Conservation (phyloP, 1,139 yeast genomes). For the Blastobotrys malaysiensis region DNA sequence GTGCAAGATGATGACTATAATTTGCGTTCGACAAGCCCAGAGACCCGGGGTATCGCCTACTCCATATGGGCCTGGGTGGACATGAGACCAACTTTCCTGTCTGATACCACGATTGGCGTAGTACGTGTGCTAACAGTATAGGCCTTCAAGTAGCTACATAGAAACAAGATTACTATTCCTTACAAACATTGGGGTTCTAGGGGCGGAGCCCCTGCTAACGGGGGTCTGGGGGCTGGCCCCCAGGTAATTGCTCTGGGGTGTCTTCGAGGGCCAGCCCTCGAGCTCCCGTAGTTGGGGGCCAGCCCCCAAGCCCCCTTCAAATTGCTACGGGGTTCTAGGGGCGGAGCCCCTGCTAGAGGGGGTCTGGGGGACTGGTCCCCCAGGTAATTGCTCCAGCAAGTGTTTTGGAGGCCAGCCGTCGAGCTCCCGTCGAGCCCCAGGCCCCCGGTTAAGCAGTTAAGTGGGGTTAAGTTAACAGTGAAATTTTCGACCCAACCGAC, state of each 20-base stretch:
- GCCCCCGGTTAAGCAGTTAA: background rate
- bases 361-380: background rate
- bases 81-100: conserved; percentile 28
- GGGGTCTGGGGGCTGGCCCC: background rate
- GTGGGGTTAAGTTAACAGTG: background rate
- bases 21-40: conserved; percentile 53
- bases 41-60: conserved; percentile 30
- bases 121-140: too few relatives aligned
- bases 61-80: conserved; percentile 23
- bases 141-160: too few relatives aligned
- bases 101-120: conserved; percentile 15
- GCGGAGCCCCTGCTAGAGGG: background rate
- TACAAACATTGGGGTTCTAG: too few relatives aligned
- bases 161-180: too few relatives aligned
- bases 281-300: too few relatives aligned
- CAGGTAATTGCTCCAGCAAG: background rate
- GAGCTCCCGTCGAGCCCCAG: too few relatives aligned
- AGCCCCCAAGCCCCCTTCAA: too few relatives aligned
- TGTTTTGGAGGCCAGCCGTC: background rate
- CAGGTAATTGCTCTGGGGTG: background rate
- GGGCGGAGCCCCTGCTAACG: background rate
- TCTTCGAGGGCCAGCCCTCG: background rate
- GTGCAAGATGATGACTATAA: conserved; percentile 38
- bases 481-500: background rate
- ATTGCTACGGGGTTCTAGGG: too few relatives aligned